phyloP scores from a whole-genome alignment of 495 filamentous ascomycete genomes.

The Lasiosphaeris hirsuta region DNA sequence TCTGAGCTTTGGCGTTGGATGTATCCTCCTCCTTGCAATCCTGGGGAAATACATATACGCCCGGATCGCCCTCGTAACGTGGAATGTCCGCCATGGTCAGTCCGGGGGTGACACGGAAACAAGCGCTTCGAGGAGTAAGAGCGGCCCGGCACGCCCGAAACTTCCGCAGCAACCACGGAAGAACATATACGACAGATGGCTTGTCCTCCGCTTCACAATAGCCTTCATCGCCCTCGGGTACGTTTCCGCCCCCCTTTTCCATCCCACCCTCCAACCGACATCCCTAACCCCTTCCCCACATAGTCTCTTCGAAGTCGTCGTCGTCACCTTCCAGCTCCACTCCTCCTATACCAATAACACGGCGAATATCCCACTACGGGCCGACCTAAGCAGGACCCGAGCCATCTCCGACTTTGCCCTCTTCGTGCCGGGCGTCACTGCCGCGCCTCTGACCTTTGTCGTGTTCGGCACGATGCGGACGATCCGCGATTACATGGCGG shows the following conservation, averaged over 20 bases:
- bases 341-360: slow-evolving; percentile 33
- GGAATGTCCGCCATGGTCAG: slow-evolving; percentile 36
- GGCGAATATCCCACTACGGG: slow-evolving; percentile 29
- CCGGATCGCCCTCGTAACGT: slow-evolving; percentile 35
- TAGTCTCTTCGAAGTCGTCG: slow-evolving; percentile 40
- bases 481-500: slow-evolving; percentile 29
- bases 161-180: slow-evolving; percentile 1
- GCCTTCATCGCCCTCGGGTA: slow-evolving; percentile 43
- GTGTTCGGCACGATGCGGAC: slow-evolving; percentile 43
- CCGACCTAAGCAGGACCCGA: slow-evolving; percentile 33
- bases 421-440: slow-evolving; percentile 43
- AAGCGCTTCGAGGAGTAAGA: slow-evolving; percentile 2
- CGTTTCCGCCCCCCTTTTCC: neutral
- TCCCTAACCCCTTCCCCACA: neutral
- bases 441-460: slow-evolving; percentile 36
- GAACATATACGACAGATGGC: slow-evolving; percentile 47
- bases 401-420: slow-evolving; percentile 40
- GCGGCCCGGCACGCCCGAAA: neutral
- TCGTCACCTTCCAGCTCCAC: slow-evolving; percentile 40
- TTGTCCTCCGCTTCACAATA: slow-evolving; percentile 44
- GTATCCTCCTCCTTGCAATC: slow-evolving; percentile 39
- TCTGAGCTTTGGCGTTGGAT: slow-evolving; percentile 37
- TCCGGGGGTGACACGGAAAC: slow-evolving; percentile 16
- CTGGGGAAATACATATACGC: slow-evolving; percentile 46
- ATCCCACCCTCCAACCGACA: neutral